phyloP scores from a whole-genome alignment of 495 filamentous ascomycete species.

The Neurospora sp. region DNA sequence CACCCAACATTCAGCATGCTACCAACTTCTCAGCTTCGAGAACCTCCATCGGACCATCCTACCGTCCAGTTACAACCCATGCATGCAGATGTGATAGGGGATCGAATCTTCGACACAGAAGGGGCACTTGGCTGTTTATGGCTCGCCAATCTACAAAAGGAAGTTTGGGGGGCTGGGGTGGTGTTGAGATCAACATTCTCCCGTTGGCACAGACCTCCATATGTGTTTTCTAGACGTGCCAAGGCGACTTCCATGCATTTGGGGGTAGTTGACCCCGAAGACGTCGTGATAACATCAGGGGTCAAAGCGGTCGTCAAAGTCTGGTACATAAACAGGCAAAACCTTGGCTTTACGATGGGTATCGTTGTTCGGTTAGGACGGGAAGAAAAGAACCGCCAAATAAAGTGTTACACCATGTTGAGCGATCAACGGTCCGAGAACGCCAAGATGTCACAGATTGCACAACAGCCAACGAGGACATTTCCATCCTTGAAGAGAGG shows the following conservation, averaged over 20 bases:
- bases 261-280: background rate
- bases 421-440: background rate
- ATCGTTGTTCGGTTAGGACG: background rate
- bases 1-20: background rate
- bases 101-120: background rate
- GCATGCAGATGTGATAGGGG: background rate
- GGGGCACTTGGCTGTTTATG: background rate
- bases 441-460: background rate
- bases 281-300: background rate
- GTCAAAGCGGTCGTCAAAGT: background rate
- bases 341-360: background rate
- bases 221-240: background rate
- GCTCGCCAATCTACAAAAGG: background rate
- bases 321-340: background rate
- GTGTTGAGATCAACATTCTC: background rate
- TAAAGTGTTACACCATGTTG: background rate
- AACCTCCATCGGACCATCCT: background rate
- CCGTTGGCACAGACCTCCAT: background rate
- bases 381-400: background rate
- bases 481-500: background rate
- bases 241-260: background rate
- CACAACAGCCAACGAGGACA: background rate
- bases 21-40: background rate
- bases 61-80: background rate
- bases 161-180: background rate